phyloP scores from a whole-genome alignment of 768 basidiomycete species.

The Trametes punicea region DNA sequence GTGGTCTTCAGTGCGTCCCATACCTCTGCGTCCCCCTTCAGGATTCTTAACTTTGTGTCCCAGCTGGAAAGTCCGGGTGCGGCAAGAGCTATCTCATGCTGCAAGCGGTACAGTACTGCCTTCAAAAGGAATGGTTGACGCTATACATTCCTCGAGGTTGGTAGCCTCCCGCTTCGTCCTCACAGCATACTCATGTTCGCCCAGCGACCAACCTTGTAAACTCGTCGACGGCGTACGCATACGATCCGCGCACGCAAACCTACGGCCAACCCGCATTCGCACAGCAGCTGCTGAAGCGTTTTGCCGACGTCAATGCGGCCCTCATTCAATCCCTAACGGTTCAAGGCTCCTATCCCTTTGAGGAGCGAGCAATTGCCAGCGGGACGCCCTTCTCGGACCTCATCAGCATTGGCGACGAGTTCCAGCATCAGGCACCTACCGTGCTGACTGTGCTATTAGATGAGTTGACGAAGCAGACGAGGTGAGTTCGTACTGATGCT shows the following conservation, averaged over 20 bases:
- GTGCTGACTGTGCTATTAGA: constrained; percentile 57
- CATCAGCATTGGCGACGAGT: constrained; percentile 53
- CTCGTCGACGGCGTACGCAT: constrained; percentile 67
- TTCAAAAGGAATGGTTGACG: constrained; percentile 70
- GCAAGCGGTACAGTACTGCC: constrained; percentile 70
- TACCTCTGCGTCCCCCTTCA: not conserved
- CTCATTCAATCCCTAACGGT: constrained; percentile 43
- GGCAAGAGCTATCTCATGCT: constrained; percentile 81
- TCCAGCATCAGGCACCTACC: constrained; percentile 48
- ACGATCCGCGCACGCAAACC: constrained; percentile 71
- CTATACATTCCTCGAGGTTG: constrained; percentile 80
- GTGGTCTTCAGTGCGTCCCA: constrained; percentile 62
- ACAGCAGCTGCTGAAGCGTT: constrained; percentile 58
- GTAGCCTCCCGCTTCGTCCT: constrained; percentile 14
- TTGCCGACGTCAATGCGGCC: constrained; percentile 55
- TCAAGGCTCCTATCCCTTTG: constrained; percentile 13
- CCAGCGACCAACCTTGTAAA: constrained; percentile 62
- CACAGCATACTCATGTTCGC: not conserved
- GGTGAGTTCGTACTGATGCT: constrained; percentile 40
- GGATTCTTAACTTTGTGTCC: constrained; percentile 8
- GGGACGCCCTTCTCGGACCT: constrained; percentile 55
- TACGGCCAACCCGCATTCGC: constrained; percentile 72
- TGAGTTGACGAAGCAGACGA: constrained; percentile 59
- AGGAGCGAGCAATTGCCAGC: constrained; percentile 39
- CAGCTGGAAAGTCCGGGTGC: constrained; percentile 70